Base-by-base conservation (phyloP, 2,329 filamentous ascomycete genomes). In the Colletotrichum sp. region DNA sequence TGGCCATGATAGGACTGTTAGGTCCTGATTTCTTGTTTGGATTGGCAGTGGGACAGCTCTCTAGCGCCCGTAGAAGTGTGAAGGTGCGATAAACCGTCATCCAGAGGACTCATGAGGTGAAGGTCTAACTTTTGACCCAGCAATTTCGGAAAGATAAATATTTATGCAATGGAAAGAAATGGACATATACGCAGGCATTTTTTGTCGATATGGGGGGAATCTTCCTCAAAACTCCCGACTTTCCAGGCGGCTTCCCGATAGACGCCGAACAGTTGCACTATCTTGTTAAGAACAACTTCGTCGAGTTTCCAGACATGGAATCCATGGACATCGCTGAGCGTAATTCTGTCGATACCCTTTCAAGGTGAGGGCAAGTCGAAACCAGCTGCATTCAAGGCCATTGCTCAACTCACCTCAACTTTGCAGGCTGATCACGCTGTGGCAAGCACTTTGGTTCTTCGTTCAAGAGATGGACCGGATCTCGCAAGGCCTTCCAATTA, bases 161-260 rank as follows among this genome's bases (percentile, higher is more conserved):
- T 49, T 74, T 74, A 70, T 73, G n/a, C 55, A 77, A 52, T 5
- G 52, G 63, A 36, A 21, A 68, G 18, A 60, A 81, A 5, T 88
- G 86, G 86, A 86, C 83, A 1, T 79, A 85, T 63, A 82, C 70
- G 12, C 83, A 88, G 69, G 85, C 82, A 2, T 87, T 88, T 76
- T 86, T 83, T 70, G 85, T 82, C 5, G 84, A 87, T 65, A 86
- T 85, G 81, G 86, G 87, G 2, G 86, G 86, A 5, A 83, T 87
- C 68, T 36, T 82, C 1, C 79, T 88, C 1, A 69, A 81, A 12
- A 79, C 79, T 12, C 78, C 77, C 2, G 84, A 85, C 21, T 81
- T 66, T 21, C 39, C 73, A 3, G 60, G 78, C 1, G 76, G 78
- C 1, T 85, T 87, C 69, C 84, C 86, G 4, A 78, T 87, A 9